Percentiles rank a stretch among this genome's conserved stretches.
Evolutionary conservation across 148 eudicot species (phyloP).

Genomic region (Amaranthus cruentus): DNA sequence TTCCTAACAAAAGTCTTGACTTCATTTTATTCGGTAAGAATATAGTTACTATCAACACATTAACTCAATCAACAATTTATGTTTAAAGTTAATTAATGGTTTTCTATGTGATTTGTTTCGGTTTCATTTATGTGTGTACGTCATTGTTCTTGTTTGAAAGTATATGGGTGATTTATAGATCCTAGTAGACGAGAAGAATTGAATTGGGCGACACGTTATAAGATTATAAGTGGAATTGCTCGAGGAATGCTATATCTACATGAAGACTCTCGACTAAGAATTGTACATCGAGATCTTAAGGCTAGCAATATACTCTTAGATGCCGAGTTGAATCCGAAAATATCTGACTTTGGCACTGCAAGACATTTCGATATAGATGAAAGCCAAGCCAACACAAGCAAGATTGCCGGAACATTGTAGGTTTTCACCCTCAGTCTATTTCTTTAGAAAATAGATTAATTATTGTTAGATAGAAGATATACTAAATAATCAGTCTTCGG

Average conservation of each 20-base stretch:
- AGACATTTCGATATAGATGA: constrained; percentile 21
- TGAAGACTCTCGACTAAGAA: constrained; percentile 28
- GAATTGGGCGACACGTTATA: constrained; percentile 14
- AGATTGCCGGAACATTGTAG: constrained; percentile 28
- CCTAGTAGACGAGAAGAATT: not conserved
- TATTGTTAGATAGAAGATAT: too few relatives aligned
- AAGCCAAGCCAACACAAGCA: constrained; percentile 20
- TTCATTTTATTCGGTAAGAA: constrained; percentile 18
- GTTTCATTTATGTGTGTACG: too few relatives aligned
- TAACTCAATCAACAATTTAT: too few relatives aligned
- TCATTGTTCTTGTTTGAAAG: not conserved
- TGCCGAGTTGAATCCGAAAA: constrained; percentile 31
- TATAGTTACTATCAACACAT: not conserved
- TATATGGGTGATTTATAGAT: not conserved
- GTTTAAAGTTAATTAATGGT: too few relatives aligned
- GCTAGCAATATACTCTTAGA: constrained; percentile 31
- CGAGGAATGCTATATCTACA: constrained; percentile 20
- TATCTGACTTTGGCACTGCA: constrained; percentile 31
- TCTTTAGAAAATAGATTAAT: not conserved
- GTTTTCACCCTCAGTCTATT: not conserved
- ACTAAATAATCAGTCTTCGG: not conserved
- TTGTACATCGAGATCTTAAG: constrained; percentile 32
- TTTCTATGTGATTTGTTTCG: too few relatives aligned
- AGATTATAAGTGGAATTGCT: constrained; percentile 20
- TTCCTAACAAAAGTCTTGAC: constrained; percentile 29